Evolutionary conservation across 2,329 filamentous ascomycete genomes (phyloP).

Genomic region (Exophiala viscosa): DNA sequence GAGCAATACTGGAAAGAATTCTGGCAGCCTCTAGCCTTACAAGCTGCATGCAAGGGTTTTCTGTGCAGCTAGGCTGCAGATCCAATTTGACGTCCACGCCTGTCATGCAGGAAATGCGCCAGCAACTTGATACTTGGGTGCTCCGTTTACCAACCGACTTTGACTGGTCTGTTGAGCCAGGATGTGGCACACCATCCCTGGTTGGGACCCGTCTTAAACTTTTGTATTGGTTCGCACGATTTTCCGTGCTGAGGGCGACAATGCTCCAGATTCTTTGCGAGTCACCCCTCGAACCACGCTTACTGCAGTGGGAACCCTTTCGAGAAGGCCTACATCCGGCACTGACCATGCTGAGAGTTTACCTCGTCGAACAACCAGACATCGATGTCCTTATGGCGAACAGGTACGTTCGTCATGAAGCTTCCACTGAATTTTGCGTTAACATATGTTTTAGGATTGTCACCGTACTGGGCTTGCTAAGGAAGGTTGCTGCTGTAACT

Average conservation of each 20-base stretch:
- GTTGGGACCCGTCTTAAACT: neutral
- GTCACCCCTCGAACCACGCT: neutral
- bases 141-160: neutral
- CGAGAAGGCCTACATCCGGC: slow-evolving; percentile 1
- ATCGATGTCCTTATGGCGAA: slow-evolving; percentile 4
- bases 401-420: neutral
- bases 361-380: neutral
- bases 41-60: no score
- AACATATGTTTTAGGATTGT: no score
- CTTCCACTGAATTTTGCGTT: neutral
- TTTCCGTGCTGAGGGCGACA: neutral
- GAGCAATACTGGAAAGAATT: no score
- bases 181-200: neutral
- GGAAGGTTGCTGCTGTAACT: no score
- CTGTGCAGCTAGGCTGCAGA: no score
- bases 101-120: neutral
- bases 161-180: slow-evolving; percentile 1
- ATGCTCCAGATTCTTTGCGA: neutral
- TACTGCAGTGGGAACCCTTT: no score
- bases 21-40: no score
- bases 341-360: neutral
- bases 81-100: no score
- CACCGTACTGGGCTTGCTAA: no score
- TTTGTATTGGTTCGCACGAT: slow-evolving; percentile 5
- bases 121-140: slow-evolving; percentile 4